These are phyloP conservation scores for Anthostomella pinea DNA, from an alignment of 2,329 filamentous ascomycete genomes.

Conservation along the genomic window DNA sequence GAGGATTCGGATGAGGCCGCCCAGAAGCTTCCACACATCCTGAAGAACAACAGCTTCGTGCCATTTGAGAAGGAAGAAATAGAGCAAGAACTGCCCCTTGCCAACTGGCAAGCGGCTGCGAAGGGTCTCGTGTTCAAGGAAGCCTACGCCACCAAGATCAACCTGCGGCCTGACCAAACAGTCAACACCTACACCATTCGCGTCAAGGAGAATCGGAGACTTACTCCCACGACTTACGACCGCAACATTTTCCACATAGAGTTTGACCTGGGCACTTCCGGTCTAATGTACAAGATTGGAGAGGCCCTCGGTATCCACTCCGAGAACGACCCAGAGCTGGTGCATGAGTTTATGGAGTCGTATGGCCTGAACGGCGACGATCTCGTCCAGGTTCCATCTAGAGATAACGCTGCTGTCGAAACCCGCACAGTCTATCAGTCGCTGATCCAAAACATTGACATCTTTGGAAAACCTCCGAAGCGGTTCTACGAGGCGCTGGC, in stretches of 20 bases:
- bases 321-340: constrained; percentile 79
- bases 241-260: constrained; percentile 99
- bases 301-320: constrained; percentile 96
- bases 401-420: constrained; percentile 76
- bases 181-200: constrained; percentile 84
- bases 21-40: constrained; percentile 56
- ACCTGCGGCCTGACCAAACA: constrained; percentile 79
- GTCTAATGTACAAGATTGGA: constrained; percentile 93
- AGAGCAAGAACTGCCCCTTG: constrained; percentile 64
- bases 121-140: constrained; percentile 93
- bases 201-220: constrained; percentile 91
- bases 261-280: constrained; percentile 89
- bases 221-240: constrained; percentile 86
- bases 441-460: constrained; percentile 87
- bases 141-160: constrained; percentile 72
- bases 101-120: constrained; percentile 78
- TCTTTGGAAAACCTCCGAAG: constrained; percentile 95
- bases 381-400: constrained; percentile 86
- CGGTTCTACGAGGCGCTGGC: constrained; percentile 93
- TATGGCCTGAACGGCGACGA: constrained; percentile 83
- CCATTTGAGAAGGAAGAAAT: constrained; percentile 72
- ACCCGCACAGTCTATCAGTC: constrained; percentile 92
- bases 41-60: constrained; percentile 79
- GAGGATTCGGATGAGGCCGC: constrained; percentile 60
- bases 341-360: constrained; percentile 81